Evolutionary conservation across 257 asterid genomes (phyloP).

Genomic region (Solanum pimpinellifolium): DNA sequence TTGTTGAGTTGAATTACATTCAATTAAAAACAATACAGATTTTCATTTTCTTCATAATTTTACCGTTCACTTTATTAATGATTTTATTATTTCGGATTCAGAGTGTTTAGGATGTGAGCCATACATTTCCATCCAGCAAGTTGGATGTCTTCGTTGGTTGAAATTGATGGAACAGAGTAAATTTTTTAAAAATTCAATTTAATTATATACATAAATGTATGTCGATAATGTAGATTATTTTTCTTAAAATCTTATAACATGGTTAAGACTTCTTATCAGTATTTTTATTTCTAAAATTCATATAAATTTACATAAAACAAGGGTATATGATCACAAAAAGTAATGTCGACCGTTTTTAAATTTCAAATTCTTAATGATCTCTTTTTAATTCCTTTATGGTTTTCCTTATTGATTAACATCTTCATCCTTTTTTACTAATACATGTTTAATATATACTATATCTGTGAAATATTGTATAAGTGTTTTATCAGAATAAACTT

Average conservation of each 20-base stretch:
- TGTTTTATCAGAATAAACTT: background rate
- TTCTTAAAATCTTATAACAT: background rate
- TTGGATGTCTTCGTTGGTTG: too few relatives aligned
- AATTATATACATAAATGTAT: background rate
- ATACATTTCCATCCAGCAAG: too few relatives aligned
- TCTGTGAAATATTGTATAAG: too few relatives aligned
- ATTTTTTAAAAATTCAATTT: background rate
- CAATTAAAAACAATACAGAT: too few relatives aligned
- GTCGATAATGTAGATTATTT: background rate
- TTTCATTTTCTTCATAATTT: too few relatives aligned
- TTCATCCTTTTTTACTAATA: too few relatives aligned
- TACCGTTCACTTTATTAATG: too few relatives aligned
- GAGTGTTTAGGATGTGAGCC: too few relatives aligned
- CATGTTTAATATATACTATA: background rate
- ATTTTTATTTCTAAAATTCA: background rate
- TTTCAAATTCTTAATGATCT: too few relatives aligned
- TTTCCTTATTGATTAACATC: background rate
- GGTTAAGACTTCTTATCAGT: background rate
- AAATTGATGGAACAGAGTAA: background rate
- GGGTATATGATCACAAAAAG: too few relatives aligned
- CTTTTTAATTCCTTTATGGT: background rate
- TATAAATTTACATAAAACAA: background rate
- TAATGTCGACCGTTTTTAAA: background rate
- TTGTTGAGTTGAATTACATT: too few relatives aligned
- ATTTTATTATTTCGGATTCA: background rate